A percentile compares a stretch with the other conserved stretches of the same genome.
Conservation (phyloP, 164 flowering plant species). For the Liriodendron chinense region DNA sequence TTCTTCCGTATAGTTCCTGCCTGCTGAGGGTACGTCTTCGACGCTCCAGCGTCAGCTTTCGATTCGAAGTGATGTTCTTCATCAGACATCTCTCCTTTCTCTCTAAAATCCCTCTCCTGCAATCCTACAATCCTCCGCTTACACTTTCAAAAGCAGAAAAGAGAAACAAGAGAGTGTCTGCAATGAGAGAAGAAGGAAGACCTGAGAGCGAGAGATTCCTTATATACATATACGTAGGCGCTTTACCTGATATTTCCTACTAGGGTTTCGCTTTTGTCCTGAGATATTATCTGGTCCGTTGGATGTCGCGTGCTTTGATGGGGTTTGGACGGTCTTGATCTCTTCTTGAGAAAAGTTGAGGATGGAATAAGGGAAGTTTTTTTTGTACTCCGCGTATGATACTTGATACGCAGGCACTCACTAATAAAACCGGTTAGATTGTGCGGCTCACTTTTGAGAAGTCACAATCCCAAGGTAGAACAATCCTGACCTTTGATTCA, state of each 20-base stretch:
- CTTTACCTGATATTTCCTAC: neutral
- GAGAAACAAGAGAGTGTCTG: neutral
- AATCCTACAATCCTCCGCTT: neutral
- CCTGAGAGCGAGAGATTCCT: neutral
- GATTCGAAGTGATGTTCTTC: slow-evolving; percentile 72
- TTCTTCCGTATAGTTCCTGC: slow-evolving; percentile 41
- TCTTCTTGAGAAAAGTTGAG: too few species aligned
- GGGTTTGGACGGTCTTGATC: too few species aligned
- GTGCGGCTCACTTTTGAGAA: too few species aligned
- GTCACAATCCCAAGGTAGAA: too few species aligned
- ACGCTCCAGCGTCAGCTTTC: slow-evolving; percentile 66
- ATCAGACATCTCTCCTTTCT: slow-evolving; percentile 47
- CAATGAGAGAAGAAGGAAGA: neutral
- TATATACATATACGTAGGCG: neutral
- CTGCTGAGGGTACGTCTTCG: slow-evolving; percentile 62
- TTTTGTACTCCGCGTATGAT: too few species aligned
- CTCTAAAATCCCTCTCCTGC: neutral
- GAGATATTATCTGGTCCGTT: too few species aligned
- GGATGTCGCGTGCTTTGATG: too few species aligned
- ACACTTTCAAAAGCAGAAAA: neutral
- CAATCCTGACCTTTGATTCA: too few species aligned
- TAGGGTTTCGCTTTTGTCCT: too few species aligned
- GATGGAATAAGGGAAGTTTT: too few species aligned
- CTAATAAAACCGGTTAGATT: too few species aligned
- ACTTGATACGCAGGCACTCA: too few species aligned